Evolutionary conservation across 2,329 filamentous ascomycete species (phyloP), one percentile per base, ranked within the genome.

Genomic region (Coccinonectria pachysandricola): DNA sequence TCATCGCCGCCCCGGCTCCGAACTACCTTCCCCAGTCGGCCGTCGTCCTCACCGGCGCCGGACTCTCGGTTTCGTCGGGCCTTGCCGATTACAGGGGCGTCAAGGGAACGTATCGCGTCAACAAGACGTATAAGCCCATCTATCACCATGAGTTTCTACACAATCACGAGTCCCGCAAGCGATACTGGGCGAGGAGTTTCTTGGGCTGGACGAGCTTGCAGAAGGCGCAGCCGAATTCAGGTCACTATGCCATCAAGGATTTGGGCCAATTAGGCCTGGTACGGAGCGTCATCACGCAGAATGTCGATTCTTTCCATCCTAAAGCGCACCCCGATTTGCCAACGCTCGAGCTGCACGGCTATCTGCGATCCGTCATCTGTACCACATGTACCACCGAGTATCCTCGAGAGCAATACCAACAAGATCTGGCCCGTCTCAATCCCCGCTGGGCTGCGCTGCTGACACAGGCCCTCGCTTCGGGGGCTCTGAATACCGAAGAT

Each of bases 131-230:
- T 50, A 75, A 82, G 3, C 91, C 88, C 16, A 92, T 94, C 40
- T 98, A 93, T 60, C 87, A 82, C 54, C 76, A 85, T 53, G 91
- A 98, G 52, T 98, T 96, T 48, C 56, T 85, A 21, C 61, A 68
- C 23, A 81, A 64, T 38, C 88, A 96, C 56, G 83, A 87, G 52
- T 76, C 82, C 8, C 67, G 91, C 39, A 91, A 95, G 56, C 66
- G 91, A 35, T 98, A 98, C 53, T 98, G 91, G 91, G 88, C 91
- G 1, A 65, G 91, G 24, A 93, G 83, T 49, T 98, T 93, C 53
- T 60, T 98, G 12, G 91, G 91, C 19, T 96, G 87, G 87, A 77
- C 83, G 4, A 85, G 74, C 22, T 61, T 96, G 39, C 62, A 80
- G 46, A 78, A 74, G 35, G 83, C 85, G n/a, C 62, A 60, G 31